phyloP scores from a whole-genome alignment of 306 rosid genomes.

The Cotoneaster glaucophyllus region DNA sequence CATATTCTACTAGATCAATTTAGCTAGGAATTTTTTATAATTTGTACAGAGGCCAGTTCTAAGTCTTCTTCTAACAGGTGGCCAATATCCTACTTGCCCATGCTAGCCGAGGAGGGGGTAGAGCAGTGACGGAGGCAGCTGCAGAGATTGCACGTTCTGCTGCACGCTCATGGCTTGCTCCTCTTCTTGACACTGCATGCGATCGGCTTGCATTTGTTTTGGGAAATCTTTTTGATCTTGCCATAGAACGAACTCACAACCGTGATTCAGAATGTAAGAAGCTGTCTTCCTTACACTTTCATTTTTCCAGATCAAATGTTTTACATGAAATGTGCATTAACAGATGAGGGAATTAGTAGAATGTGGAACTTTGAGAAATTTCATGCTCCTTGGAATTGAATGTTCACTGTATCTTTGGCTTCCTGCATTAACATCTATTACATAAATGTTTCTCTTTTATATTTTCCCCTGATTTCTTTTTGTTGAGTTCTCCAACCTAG shows the following conservation, averaged over 20 bases:
- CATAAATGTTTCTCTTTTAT: neutral
- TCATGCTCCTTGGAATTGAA: neutral
- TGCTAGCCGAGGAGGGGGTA: constrained; percentile 83
- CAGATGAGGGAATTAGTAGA: neutral
- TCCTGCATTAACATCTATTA: neutral
- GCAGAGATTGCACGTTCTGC: constrained; percentile 99
- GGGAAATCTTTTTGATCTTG: constrained; percentile 82
- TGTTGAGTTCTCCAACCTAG: neutral
- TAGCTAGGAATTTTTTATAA: neutral
- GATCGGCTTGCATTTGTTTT: constrained; percentile 91
- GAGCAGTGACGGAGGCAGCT: constrained; percentile 88
- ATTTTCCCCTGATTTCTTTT: neutral
- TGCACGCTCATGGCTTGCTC: constrained; percentile 95
- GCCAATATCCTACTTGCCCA: constrained; percentile 97
- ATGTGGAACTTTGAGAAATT: neutral
- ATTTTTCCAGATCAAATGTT: neutral
- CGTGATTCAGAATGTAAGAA: constrained; percentile 63
- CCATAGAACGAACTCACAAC: constrained; percentile 59
- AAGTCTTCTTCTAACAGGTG: constrained; percentile 45
- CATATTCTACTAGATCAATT: neutral
- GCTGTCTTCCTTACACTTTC: neutral
- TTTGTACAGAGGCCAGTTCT: constrained; percentile 11
- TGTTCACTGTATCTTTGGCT: neutral
- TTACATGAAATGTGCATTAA: neutral
- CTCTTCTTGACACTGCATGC: constrained; percentile 95